Conservation (phyloP, 495 filamentous ascomycete species). For the Neurospora sp. region DNA sequence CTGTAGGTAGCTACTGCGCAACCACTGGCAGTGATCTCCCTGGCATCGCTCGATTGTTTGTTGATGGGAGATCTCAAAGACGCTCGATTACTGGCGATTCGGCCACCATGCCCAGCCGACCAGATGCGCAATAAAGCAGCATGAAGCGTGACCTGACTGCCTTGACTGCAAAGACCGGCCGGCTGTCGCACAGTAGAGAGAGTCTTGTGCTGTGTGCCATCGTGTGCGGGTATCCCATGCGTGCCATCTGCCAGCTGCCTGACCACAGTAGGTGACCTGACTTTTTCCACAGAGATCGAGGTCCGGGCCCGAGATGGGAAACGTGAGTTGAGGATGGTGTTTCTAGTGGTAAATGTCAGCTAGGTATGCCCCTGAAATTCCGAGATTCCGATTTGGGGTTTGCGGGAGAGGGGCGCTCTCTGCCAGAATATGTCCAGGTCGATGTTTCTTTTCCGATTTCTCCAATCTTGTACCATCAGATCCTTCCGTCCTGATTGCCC, state of each 20-base stretch:
- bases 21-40: neutral
- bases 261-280: neutral
- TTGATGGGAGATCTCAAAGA: neutral
- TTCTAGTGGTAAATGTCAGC: neutral
- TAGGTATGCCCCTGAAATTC: neutral
- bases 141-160: neutral
- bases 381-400: neutral
- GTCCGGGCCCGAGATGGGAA: neutral
- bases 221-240: neutral
- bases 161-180: neutral
- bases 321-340: neutral
- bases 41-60: neutral
- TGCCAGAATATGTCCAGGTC: neutral
- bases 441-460: neutral
- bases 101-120: neutral
- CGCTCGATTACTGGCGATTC: neutral
- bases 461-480: neutral
- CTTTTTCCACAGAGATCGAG: neutral
- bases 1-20: neutral
- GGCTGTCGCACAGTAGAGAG: neutral
- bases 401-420: neutral
- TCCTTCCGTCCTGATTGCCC: neutral
- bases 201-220: neutral
- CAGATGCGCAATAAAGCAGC: neutral
- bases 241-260: neutral